These are phyloP conservation scores for Elongisporangium anandrum DNA, from an alignment of 352 stramenopile genomes.

Conservation along the genomic window DNA sequence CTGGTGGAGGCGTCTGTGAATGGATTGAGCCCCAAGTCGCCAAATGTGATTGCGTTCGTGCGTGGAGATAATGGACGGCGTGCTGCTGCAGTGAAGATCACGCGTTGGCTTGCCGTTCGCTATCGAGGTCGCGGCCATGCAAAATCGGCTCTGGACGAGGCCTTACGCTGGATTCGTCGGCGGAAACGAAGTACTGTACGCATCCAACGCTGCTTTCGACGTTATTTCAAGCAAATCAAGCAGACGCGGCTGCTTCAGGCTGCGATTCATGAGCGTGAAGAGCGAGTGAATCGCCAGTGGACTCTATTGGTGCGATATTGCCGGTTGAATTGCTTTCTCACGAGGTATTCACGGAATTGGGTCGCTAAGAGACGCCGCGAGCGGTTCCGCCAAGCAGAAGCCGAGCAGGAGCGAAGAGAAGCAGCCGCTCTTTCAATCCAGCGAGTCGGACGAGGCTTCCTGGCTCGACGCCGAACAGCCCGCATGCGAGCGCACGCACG, in stretches of 20 bases:
- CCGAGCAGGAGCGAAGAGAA: conserved; percentile 20
- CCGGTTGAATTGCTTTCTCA: conserved; percentile 21
- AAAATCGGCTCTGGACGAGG: conserved; percentile 36
- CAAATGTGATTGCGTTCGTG: conserved; percentile 43
- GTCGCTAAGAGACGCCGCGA: conserved; percentile 27
- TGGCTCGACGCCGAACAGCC: conserved; percentile 25
- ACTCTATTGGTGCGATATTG: conserved; percentile 23
- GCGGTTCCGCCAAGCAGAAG: conserved; percentile 31
- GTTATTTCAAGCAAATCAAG: conserved; percentile 14
- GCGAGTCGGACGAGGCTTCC: conserved; percentile 27
- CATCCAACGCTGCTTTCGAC: conserved; percentile 54
- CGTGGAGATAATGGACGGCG: conserved; percentile 19
- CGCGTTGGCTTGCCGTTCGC: conserved; percentile 35
- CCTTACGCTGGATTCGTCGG: conserved; percentile 34
- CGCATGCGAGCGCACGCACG: conserved; percentile 13
- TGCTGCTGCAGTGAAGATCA: conserved; percentile 31
- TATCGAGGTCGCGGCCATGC: conserved; percentile 23
- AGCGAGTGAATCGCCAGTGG: conserved; percentile 24
- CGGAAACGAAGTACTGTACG: conserved; percentile 32
- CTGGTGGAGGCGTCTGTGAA: conserved; percentile 29
- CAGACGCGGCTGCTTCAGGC: conserved; percentile 21
- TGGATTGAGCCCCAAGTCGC: conserved; percentile 44
- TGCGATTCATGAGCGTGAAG: conserved; percentile 15
- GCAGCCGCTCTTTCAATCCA: conserved; percentile 32
- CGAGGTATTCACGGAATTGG: conserved; percentile 25